These are phyloP conservation scores for Cutaneotrichosporon dermatis DNA, from an alignment of 1,284 basidiomycete genomes.

Conservation along the genomic window DNA sequence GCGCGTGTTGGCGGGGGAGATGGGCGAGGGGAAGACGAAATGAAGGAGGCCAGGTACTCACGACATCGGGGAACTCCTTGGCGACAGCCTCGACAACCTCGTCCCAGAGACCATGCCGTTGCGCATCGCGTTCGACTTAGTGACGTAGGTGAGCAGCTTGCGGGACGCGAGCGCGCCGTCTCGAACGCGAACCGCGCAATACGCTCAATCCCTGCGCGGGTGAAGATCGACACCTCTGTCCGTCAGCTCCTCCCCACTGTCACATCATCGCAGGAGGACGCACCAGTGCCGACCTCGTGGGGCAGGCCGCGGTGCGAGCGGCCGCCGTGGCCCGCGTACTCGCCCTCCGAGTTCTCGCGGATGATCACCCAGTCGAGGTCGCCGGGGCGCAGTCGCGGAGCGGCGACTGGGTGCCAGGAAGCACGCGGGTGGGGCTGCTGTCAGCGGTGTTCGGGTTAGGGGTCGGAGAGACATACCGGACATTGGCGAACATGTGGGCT, in stretches of 20 bases:
- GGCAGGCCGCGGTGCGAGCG: constrained; percentile 56
- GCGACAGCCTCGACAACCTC: constrained; percentile 51
- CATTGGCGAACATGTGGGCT: constrained; percentile 58
- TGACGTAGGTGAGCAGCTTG: constrained; percentile 57
- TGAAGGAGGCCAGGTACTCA: too few species aligned
- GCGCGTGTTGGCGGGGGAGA: too few species aligned
- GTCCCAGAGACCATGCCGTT: constrained; percentile 42
- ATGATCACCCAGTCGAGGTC: constrained; percentile 64
- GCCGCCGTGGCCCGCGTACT: constrained; percentile 94
- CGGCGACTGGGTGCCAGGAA: constrained; percentile 49
- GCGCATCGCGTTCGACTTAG: constrained; percentile 52
- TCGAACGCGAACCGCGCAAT: constrained; percentile 95
- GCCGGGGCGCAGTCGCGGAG: constrained; percentile 70
- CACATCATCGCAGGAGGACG: too few species aligned
- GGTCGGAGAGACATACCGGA: constrained; percentile 36
- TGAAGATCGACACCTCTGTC: constrained; percentile 85
- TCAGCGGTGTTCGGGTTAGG: too few species aligned
- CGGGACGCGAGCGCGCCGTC: constrained; percentile 65
- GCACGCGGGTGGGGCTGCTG: constrained; percentile 58
- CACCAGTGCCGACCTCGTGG: constrained; percentile 67
- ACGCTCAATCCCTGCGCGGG: constrained; percentile 80
- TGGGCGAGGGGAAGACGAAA: too few species aligned
- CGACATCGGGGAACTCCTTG: constrained; percentile 55
- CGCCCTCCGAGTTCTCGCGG: constrained; percentile 96
- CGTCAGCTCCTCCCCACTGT: too few species aligned